Evolutionary conservation across 2,329 filamentous ascomycete species (phyloP).

Genomic region (Cladosporium cucumerinum): DNA sequence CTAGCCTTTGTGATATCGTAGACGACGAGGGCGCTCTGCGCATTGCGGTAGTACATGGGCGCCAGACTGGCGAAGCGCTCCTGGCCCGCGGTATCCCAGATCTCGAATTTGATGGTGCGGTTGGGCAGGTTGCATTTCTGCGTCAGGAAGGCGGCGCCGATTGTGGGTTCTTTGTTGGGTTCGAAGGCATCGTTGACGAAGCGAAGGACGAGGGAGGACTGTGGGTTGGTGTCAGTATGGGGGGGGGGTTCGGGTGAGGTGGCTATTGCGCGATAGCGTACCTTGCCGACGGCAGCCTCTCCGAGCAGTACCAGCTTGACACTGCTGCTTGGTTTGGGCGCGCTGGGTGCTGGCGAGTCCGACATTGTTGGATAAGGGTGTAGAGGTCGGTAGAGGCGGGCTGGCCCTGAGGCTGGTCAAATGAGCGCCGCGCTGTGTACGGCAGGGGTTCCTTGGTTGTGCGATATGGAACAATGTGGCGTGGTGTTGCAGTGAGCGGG

Average conservation of each 20-base stretch:
- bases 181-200: constrained; percentile 99
- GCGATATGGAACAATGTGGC: not conserved
- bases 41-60: constrained; percentile 99
- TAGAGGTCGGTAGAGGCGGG: constrained; percentile 20
- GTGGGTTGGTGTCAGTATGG: constrained; percentile 24
- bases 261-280: constrained; percentile 42
- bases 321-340: constrained; percentile 96
- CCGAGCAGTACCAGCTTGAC: constrained; percentile 98
- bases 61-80: constrained; percentile 95
- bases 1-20: constrained; percentile 98
- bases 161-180: constrained; percentile 99
- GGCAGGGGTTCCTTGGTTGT: constrained; percentile 12
- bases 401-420: constrained; percentile 27
- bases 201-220: constrained; percentile 95
- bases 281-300: constrained; percentile 98
- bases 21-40: constrained; percentile 93
- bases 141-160: constrained; percentile 96
- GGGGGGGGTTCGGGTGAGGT: constrained; percentile 5
- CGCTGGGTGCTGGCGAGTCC: constrained; percentile 58
- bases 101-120: constrained; percentile 68
- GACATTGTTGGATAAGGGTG: constrained; percentile 54
- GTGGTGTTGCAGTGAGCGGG: not conserved
- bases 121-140: constrained; percentile 97
- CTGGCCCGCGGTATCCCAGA: constrained; percentile 98
- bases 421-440: not conserved